These are phyloP conservation scores for Pleurotus giganteus DNA, from an alignment of 768 basidiomycete genomes.

Conservation along the genomic window DNA sequence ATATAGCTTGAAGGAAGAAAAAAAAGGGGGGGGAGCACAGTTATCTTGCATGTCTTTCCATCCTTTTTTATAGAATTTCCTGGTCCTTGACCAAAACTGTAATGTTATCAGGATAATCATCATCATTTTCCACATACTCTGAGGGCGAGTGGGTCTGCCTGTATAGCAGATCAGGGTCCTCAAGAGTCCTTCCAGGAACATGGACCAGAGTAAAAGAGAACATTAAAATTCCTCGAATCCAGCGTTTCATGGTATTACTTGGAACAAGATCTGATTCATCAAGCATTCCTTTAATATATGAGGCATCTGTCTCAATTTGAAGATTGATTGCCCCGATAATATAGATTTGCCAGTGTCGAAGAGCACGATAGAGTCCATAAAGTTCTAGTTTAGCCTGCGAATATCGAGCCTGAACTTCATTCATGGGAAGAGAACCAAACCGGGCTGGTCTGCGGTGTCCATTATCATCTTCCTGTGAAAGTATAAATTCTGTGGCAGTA, in stretches of 20 bases:
- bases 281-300: conserved; percentile 42
- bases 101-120: conserved; percentile 20
- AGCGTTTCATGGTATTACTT: conserved; percentile 35
- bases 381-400: conserved; percentile 35
- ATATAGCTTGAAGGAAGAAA: not conserved
- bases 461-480: conserved; percentile 26
- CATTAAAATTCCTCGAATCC: conserved; percentile 36
- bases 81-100: not conserved
- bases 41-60: not conserved
- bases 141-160: conserved; percentile 16
- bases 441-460: conserved; percentile 18
- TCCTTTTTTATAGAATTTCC: not conserved
- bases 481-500: conserved; percentile 26
- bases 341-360: conserved; percentile 19
- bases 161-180: conserved; percentile 38
- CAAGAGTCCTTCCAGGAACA: conserved; percentile 29
- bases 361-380: conserved; percentile 27
- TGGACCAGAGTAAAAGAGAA: conserved; percentile 37
- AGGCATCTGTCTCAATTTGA: conserved; percentile 38
- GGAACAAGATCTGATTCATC: conserved; percentile 35
- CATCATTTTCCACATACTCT: conserved; percentile 23
- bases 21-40: not conserved
- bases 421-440: conserved; percentile 29
- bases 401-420: conserved; percentile 23
- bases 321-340: conserved; percentile 20